Evolutionary conservation across 805 yeast species (phyloP), one percentile per base, ranked within the genome.

Genomic region (Clavispora carvajalis): DNA sequence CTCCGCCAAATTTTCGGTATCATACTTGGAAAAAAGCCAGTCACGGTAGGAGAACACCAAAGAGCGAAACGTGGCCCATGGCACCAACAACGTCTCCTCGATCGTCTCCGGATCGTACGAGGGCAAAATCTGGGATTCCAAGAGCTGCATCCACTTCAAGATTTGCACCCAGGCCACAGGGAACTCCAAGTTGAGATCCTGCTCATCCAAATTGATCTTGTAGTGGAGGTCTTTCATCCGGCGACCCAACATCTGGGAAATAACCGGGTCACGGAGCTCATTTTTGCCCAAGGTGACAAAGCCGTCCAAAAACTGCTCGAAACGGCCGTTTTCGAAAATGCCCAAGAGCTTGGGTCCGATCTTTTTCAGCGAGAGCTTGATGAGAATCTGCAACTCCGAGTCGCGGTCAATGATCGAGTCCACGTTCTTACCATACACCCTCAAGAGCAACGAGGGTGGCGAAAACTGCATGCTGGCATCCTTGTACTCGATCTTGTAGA

Each of bases 211-310:
- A 11, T 77, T 79, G 16, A 93, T 80, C 53, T 91, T 90, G 41
- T 72, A 73, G 57, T 93, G 99, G 41, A 93, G 71, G 51, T 93
- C 97, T 55, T 90, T 83, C 98, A 93, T 93, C 68, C 99, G 82
- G 69, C 95, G 80, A 11, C 96, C 97, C 48, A 93, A 82, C 69
- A 86, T 84, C 48, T 82, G 80, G 36, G 89, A 79, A 15, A 85
- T 80, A 22, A 79, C 81, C 46, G 87, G 80, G 47, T 80, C 80
- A 58, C 95, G 73, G 37, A 93, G 77, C 51, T 86, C 87, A 7
- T 76, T 71, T 48, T 79, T 82, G 26, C 80, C 79, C 52, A 93
- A 72, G 1, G 98, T 82, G 39, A 75, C 68, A 16, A 95, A 91
- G 43, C 91, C 84, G 39, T 83, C 86, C 47, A 93, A 67, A 54